Base-by-base conservation (phyloP, 768 basidiomycete species). In the Rubroboletus satanas region DNA sequence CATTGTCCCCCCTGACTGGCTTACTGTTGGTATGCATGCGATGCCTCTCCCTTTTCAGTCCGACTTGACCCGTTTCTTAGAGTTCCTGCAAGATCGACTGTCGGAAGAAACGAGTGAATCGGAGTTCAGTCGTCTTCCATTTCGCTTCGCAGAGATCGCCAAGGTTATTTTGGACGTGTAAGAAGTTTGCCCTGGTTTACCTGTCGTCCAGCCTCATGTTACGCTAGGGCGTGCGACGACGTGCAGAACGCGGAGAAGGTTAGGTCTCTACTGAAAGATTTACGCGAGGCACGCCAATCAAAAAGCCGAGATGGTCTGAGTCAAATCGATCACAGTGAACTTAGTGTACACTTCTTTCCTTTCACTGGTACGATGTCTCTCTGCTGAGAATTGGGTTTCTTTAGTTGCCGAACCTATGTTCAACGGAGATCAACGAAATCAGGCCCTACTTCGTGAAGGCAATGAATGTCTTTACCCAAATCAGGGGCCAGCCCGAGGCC, bases 341-440 rank as follows among this genome's bases (percentile, higher is more conserved):
- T 93, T 28, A 84, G 83, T 71, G 92, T 91, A 69, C 39, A 85
- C 72, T n/a, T n/a, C 38, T 48, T 50, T 43, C 32, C 35, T 45
- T 48, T 45, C 32, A 31, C 33, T 33, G 7, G 15, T 4, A 32
- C 54, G 12, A 35, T 45, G 42, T 50, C 41, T 44, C 44, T 15
- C 21, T 47, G 49, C 37, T 49, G 36, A 49, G 5, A 18, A 17
- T 15, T 26, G 23, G 15, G 0, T 18, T 42, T 35, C 31, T 29
- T 37, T 17, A 95, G 93, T 77, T 97, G 56, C 84, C 90, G 5
- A 90, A 93, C 60, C 74, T 96, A 18, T 88, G 84, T 56, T 83
- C 90, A 1, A 87, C 95, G 86, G 93, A 97, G 70, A 90, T 97
- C 72, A 93, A 93, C 73, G 94, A 96, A 68, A 88, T 96, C 61